phyloP scores from a whole-genome alignment of 495 filamentous ascomycete species.

The Neurospora terricola region DNA sequence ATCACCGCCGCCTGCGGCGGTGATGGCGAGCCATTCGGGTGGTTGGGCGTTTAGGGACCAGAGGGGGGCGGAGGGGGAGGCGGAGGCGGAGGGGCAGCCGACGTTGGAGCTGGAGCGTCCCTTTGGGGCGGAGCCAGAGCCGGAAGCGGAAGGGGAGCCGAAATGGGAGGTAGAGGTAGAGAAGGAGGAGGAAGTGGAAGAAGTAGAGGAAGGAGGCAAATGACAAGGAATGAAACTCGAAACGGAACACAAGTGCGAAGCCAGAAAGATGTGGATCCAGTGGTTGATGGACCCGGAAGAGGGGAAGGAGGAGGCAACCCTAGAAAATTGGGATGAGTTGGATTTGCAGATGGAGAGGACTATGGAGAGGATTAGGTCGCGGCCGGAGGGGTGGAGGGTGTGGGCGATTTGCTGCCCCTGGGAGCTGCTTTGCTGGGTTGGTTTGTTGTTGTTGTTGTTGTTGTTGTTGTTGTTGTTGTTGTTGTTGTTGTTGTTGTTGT shows the following conservation, averaged over 20 bases:
- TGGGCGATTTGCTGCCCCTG: conserved; percentile 1
- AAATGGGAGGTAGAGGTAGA: neutral
- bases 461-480: neutral
- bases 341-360: conserved; percentile 41
- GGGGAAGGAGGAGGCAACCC: conserved; percentile 50
- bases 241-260: conserved; percentile 35
- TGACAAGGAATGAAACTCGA: conserved; percentile 50
- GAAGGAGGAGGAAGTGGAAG: neutral
- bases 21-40: conserved; percentile 45
- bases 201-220: conserved; percentile 12
- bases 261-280: conserved; percentile 51
- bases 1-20: conserved; percentile 45
- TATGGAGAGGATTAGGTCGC: conserved; percentile 49
- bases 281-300: conserved; percentile 48
- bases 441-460: neutral
- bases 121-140: neutral
- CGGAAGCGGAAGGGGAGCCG: neutral
- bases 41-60: conserved; percentile 40
- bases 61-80: neutral
- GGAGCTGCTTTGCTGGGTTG: neutral
- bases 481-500: neutral
- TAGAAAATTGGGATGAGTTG: conserved; percentile 27
- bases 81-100: too few species aligned
- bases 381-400: conserved; percentile 36
- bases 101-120: neutral